These are phyloP conservation scores for Sporothrix pseudoabietina DNA, from an alignment of 2,329 filamentous ascomycete genomes.

Conservation along the genomic window DNA sequence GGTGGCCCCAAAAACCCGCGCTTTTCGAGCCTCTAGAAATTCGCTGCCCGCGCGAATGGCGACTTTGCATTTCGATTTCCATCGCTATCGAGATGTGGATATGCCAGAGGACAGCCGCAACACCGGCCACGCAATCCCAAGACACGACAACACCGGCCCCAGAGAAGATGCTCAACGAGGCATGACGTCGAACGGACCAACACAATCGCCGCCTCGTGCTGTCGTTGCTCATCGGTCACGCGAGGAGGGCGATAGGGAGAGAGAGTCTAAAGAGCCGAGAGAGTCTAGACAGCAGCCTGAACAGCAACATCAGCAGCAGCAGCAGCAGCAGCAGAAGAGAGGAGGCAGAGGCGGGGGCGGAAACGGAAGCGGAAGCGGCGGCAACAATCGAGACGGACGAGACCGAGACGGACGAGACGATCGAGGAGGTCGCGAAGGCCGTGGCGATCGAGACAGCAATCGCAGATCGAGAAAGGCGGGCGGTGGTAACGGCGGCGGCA, in stretches of 20 bases:
- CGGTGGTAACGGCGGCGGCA: neutral
- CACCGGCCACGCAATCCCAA: constrained; percentile 38
- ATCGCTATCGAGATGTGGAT: constrained; percentile 45
- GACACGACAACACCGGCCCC: constrained; percentile 40
- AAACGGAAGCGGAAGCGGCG: no score
- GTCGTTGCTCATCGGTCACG: constrained; percentile 38
- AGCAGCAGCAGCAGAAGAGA: constrained; percentile 31
- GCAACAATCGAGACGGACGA: neutral
- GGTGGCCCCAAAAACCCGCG: constrained; percentile 26
- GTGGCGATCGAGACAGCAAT: constrained; percentile 25
- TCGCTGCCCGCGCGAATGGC: constrained; percentile 37
- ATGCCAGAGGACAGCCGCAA: constrained; percentile 48
- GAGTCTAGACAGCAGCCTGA: constrained; percentile 34
- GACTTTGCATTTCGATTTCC: constrained; percentile 33
- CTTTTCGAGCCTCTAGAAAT: constrained; percentile 12
- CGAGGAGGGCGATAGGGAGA: constrained; percentile 33
- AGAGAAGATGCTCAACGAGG: constrained; percentile 42
- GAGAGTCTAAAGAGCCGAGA: constrained; percentile 27
- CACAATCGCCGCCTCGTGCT: constrained; percentile 36
- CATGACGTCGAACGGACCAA: constrained; percentile 42
- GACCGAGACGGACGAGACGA: constrained; percentile 24
- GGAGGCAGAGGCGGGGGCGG: constrained; percentile 27
- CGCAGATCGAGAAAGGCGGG: constrained; percentile 36
- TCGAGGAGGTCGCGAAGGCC: constrained; percentile 19
- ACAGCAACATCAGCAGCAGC: constrained; percentile 32